Evolutionary conservation across 2,329 filamentous ascomycete genomes (phyloP).

Genomic region (Alternaria tenuissima): DNA sequence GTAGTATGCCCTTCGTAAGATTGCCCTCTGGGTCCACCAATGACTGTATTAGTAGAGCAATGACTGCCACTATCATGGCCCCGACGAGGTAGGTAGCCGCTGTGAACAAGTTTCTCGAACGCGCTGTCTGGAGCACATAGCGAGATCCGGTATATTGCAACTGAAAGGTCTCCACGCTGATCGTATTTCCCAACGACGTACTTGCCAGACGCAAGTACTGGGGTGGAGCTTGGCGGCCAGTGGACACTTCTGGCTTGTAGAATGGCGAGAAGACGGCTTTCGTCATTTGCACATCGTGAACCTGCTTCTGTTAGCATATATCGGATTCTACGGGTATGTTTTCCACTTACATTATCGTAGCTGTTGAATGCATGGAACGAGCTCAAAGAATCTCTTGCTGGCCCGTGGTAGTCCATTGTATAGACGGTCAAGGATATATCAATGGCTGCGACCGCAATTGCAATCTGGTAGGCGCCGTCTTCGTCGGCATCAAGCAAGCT

Average conservation of each 20-base stretch:
- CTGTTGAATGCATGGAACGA: conserved; percentile 60
- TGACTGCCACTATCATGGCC: conserved; percentile 66
- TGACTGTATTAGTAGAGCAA: conserved; percentile 68
- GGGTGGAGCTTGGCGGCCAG: conserved; percentile 48
- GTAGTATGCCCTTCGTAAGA: conserved; percentile 61
- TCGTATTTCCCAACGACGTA: conserved; percentile 79
- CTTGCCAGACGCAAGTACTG: conserved; percentile 80
- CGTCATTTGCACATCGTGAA: conserved; percentile 66
- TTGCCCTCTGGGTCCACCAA: conserved; percentile 62
- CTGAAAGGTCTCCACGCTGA: conserved; percentile 81
- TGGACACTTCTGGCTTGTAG: conserved; percentile 45
- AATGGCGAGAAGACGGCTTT: conserved; percentile 59
- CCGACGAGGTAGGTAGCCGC: conserved; percentile 66
- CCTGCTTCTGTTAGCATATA: conserved; percentile 26
- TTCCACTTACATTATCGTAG: conserved; percentile 59
- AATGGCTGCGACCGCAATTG: conserved; percentile 80
- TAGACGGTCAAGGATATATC: conserved; percentile 81
- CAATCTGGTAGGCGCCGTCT: conserved; percentile 75
- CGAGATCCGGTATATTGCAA: conserved; percentile 65
- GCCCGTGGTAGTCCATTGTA: conserved; percentile 74
- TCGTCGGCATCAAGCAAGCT: conserved; percentile 69
- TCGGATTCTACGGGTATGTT: neutral
- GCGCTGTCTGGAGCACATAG: conserved; percentile 73
- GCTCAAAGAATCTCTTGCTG: conserved; percentile 55
- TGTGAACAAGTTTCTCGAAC: conserved; percentile 57